Conservation (phyloP, 495 filamentous ascomycete species). For the Thozetella sp. region DNA sequence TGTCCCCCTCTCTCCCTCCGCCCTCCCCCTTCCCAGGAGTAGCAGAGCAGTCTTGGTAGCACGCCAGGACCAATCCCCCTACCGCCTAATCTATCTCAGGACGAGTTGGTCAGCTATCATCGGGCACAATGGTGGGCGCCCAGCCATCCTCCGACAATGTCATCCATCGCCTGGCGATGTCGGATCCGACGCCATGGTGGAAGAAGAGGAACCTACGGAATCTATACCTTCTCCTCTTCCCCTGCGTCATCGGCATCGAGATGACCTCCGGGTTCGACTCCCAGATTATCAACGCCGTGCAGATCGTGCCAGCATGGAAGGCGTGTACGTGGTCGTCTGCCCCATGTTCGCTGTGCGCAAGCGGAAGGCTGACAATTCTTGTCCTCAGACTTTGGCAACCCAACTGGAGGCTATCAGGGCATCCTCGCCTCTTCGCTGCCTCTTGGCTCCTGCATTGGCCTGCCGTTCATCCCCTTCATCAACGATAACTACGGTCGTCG, state of each 20-base stretch:
- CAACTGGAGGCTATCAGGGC: constrained; percentile 42
- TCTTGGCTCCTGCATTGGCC: constrained; percentile 48
- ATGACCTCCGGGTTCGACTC: constrained; percentile 76
- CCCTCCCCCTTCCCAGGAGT: background rate
- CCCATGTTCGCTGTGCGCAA: background rate
- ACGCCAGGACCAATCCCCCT: background rate
- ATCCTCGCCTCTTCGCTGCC: constrained; percentile 45
- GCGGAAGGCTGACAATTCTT: constrained; percentile 3
- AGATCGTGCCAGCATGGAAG: constrained; percentile 61
- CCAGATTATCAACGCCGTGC: constrained; percentile 68
- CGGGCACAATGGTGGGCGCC: constrained; percentile 38
- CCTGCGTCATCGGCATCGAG: constrained; percentile 70
- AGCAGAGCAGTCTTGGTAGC: background rate
- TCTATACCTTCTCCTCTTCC: constrained; percentile 64
- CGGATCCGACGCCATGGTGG: constrained; percentile 60
- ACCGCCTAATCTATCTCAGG: background rate
- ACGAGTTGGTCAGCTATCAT: background rate
- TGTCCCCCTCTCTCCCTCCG: background rate
- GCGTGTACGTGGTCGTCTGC: constrained; percentile 48
- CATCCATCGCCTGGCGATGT: constrained; percentile 55
- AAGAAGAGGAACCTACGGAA: constrained; percentile 62
- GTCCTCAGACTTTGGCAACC: constrained; percentile 38
- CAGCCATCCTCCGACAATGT: constrained; percentile 35
- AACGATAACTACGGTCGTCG: constrained; percentile 58
- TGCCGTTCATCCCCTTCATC: constrained; percentile 59